Percentiles rank a stretch among this genome's conserved stretches.
Evolutionary conservation across 1,284 basidiomycete genomes (phyloP).

Genomic region (Ustilago nuda): DNA sequence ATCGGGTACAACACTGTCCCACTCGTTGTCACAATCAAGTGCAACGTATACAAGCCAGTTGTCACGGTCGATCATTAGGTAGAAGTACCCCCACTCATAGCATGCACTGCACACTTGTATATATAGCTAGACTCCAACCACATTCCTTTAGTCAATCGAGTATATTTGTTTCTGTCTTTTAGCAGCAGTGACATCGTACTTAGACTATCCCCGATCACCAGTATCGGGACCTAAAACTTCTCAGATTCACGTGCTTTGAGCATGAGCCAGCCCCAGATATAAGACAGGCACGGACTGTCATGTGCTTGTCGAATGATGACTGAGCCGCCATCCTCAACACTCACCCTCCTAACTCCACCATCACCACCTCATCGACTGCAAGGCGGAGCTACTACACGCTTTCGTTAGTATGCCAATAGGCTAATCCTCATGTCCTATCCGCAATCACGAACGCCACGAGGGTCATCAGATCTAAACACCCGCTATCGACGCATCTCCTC

Average conservation of each 20-base stretch:
- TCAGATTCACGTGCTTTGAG: constrained; percentile 31
- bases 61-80: too few species aligned
- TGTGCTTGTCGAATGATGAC: not conserved
- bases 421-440: constrained; percentile 25
- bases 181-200: too few species aligned
- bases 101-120: too few species aligned
- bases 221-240: too few species aligned
- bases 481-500: constrained; percentile 39
- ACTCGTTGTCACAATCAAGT: too few species aligned
- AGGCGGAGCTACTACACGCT: not conserved
- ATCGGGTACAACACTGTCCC: too few species aligned
- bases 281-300: constrained; percentile 5
- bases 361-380: not conserved
- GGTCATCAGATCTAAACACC: constrained; percentile 35
- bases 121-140: too few species aligned
- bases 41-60: too few species aligned
- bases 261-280: not conserved
- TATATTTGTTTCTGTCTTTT: too few species aligned
- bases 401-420: not conserved
- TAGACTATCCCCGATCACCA: too few species aligned
- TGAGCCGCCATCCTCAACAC: not conserved
- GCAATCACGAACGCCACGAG: constrained; percentile 12
- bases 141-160: too few species aligned
- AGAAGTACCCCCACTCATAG: too few species aligned
- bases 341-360: not conserved